phyloP scores from a whole-genome alignment of 257 asterid genomes.

The Anisodus acutangulus region DNA sequence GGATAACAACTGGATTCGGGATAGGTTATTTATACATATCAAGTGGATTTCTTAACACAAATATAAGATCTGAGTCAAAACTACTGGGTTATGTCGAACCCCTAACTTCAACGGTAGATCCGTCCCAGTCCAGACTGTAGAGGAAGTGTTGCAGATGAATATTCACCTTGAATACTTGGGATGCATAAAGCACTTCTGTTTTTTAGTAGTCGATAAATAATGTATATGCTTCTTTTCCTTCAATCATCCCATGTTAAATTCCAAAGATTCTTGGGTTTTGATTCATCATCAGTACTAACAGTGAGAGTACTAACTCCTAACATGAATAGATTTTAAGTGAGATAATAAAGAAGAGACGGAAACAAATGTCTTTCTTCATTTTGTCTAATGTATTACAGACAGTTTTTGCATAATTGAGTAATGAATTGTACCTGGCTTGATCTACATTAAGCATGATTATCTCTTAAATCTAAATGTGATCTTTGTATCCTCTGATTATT shows the following conservation, averaged over 20 bases:
- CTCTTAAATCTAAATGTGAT: background rate
- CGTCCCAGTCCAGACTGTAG: too few species aligned
- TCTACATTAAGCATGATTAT: background rate
- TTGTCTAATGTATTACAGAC: background rate
- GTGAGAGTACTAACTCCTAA: background rate
- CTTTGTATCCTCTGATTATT: background rate
- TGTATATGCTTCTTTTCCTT: conserved; percentile 9
- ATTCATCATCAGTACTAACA: background rate
- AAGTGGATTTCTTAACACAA: background rate
- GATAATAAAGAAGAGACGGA: background rate
- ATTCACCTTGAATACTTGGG: background rate
- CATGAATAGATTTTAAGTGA: background rate
- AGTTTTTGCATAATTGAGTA: background rate
- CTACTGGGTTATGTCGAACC: background rate
- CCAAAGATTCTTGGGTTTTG: background rate
- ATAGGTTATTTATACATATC: background rate
- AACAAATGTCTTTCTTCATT: background rate
- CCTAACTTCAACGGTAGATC: background rate
- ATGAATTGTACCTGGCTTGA: background rate
- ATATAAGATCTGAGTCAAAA: background rate
- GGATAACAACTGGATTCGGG: background rate
- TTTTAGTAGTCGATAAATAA: background rate
- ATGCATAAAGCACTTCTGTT: background rate
- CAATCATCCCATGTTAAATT: background rate
- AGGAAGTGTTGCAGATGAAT: background rate